Evolutionary conservation across 2,329 filamentous ascomycete genomes (phyloP), one percentile per base, ranked within the genome.

Genomic region (Paraconiothyrium sp.): DNA sequence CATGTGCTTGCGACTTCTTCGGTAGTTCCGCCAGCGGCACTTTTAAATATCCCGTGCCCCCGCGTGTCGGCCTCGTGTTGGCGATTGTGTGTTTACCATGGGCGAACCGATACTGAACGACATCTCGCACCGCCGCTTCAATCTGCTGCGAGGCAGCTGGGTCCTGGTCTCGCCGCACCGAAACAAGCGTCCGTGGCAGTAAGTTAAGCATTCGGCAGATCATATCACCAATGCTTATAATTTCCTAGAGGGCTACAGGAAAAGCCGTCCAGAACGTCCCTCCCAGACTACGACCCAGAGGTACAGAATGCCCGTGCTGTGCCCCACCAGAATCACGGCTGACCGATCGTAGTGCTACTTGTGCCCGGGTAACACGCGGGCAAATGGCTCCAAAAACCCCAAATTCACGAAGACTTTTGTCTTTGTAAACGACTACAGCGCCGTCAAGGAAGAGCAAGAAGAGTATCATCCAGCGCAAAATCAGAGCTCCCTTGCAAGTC

Each of bases 171-270:
- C 95, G 16, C 95, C 95, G 63, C 95, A 99, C 80, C 86, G 95
- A 58, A 98, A 94, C 57, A 98, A 98, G 86, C 88, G 95, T 67
- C 95, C 95, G 74, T 99, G 95, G 95, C 95, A 97, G 92, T 97
- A 84, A 87, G 92, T 65, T 39, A n/a, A 41, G 49, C 27, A 7
- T 13, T 52, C 10, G 32, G 24, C 30, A 7, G 6, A 24, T 6
- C 50, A 13, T 34, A 8, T 44, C 60, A 4, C 32, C 13, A 9
- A 44, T 57, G 32, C 34, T 58, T 20, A 62, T n/a, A 56, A 35
- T 30, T 48, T n/a, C 66, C 57, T 61, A 81, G 79, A 73, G 83
- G 83, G 43, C 78, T 83, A 67, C 80, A 84, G 67, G 83, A 85
- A 66, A 77, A 78, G 41, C 76, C 83, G 2, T 79, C 76, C 48